phyloP scores from a whole-genome alignment of 192 early-diverging fungal species.

The Entomortierella lignicola region DNA sequence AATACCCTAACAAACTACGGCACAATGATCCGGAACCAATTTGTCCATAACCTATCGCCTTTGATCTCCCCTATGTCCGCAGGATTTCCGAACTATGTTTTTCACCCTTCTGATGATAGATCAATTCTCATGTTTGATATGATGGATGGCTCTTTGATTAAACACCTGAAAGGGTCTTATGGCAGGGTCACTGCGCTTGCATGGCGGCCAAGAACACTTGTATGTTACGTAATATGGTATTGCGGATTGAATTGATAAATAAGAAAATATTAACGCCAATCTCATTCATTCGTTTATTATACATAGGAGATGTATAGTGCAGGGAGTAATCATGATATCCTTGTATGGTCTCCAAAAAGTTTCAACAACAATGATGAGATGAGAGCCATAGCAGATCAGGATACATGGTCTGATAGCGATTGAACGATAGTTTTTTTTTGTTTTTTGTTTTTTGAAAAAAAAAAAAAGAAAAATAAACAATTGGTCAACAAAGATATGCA shows the following conservation, averaged over 20 bases:
- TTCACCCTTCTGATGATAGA: slow-evolving; percentile 66
- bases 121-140: slow-evolving; percentile 70
- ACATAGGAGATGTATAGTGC: slow-evolving; percentile 76
- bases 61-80: slow-evolving; percentile 45
- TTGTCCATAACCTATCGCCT: slow-evolving; percentile 28
- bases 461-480: neutral
- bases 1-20: slow-evolving; percentile 62
- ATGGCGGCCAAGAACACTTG: slow-evolving; percentile 61
- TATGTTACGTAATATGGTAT: slow-evolving; percentile 3
- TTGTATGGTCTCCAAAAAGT: slow-evolving; percentile 64
- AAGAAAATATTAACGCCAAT: too few relatives aligned
- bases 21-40: slow-evolving; percentile 39
- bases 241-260: neutral
- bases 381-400: slow-evolving; percentile 43
- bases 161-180: slow-evolving; percentile 71
- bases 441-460: neutral
- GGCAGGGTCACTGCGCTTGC: slow-evolving; percentile 68
- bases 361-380: slow-evolving; percentile 38
- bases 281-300: too few relatives aligned
- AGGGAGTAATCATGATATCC: slow-evolving; percentile 66
- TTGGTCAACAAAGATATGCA: too few relatives aligned
- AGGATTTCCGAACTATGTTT: slow-evolving; percentile 62
- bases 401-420: slow-evolving; percentile 65
- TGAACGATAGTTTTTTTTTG: neutral
- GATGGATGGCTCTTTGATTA: slow-evolving; percentile 63